These are phyloP conservation scores for Coccomyxa sp. DNA, from an alignment of 139 green algal species.

Conservation along the genomic window DNA sequence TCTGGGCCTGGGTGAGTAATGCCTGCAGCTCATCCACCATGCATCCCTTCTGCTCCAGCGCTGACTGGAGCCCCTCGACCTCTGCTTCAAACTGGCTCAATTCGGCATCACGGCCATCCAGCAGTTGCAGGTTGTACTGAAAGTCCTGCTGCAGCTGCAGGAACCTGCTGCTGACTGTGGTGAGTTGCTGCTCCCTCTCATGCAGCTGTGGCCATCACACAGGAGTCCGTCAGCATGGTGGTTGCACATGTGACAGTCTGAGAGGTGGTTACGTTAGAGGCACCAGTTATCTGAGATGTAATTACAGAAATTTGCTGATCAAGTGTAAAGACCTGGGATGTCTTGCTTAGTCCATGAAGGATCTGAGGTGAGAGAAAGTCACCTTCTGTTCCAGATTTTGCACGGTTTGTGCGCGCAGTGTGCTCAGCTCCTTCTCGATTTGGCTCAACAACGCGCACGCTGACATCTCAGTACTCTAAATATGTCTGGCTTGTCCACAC, in stretches of 20 bases:
- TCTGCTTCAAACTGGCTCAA: slow-evolving; percentile 11
- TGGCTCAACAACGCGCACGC: not conserved
- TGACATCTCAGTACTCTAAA: not conserved
- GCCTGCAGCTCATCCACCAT: too few species aligned
- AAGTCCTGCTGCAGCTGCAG: slow-evolving; percentile 24
- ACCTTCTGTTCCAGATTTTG: not conserved
- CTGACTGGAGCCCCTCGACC: not conserved
- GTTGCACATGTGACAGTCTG: not conserved
- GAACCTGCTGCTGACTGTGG: not conserved
- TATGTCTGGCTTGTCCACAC: too few species aligned
- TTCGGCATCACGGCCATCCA: slow-evolving; percentile 26
- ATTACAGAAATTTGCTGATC: too few species aligned
- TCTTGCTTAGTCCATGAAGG: too few species aligned
- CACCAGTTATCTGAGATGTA: too few species aligned
- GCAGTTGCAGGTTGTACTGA: slow-evolving; percentile 27
- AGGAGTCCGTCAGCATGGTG: not conserved
- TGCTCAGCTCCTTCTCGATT: not conserved
- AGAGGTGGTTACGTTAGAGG: too few species aligned
- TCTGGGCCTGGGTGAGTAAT: too few species aligned
- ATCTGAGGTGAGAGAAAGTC: too few species aligned
- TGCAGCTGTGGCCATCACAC: not conserved
- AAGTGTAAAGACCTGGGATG: too few species aligned
- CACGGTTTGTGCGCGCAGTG: not conserved
- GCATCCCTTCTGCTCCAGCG: slow-evolving; percentile 16
- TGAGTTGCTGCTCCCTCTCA: not conserved